These are phyloP conservation scores for Pyrus betulifolia DNA, from an alignment of 306 rosid genomes.

Conservation along the genomic window DNA sequence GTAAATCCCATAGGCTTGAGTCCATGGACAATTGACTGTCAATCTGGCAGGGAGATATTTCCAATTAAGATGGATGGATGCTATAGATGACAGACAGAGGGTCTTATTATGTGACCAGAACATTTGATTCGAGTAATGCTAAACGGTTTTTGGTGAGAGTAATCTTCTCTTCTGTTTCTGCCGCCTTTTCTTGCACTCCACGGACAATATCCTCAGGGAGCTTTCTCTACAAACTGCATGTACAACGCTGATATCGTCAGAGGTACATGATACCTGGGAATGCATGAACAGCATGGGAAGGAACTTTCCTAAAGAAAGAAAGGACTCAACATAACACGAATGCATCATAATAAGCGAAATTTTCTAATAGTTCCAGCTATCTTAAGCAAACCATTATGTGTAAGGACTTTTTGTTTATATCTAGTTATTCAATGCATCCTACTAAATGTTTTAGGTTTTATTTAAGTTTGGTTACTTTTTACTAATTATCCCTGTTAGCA, in stretches of 20 bases:
- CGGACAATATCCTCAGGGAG: slow-evolving; percentile 79
- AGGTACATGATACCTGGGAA: neutral
- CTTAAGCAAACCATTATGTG: neutral
- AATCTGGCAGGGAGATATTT: neutral
- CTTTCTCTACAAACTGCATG: slow-evolving; percentile 80
- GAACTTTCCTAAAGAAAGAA: neutral
- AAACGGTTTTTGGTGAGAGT: slow-evolving; percentile 73
- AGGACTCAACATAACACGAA: neutral
- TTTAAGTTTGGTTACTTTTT: neutral
- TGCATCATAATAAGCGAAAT: neutral
- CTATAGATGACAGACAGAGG: neutral
- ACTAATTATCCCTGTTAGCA: neutral
- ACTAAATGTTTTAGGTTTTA: neutral
- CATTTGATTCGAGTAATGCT: slow-evolving; percentile 49
- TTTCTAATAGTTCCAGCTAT: too few species aligned
- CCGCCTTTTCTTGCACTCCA: slow-evolving; percentile 72
- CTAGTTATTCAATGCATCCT: neutral
- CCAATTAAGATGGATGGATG: neutral
- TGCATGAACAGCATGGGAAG: neutral
- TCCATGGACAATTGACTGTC: neutral
- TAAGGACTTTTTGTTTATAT: neutral
- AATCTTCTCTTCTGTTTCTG: slow-evolving; percentile 83
- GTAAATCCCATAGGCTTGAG: neutral
- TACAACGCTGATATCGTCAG: slow-evolving; percentile 9
- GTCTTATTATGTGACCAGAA: slow-evolving; percentile 33